phyloP scores from a whole-genome alignment of 805 yeast species.

The Saccharomycopsis fermentans region DNA sequence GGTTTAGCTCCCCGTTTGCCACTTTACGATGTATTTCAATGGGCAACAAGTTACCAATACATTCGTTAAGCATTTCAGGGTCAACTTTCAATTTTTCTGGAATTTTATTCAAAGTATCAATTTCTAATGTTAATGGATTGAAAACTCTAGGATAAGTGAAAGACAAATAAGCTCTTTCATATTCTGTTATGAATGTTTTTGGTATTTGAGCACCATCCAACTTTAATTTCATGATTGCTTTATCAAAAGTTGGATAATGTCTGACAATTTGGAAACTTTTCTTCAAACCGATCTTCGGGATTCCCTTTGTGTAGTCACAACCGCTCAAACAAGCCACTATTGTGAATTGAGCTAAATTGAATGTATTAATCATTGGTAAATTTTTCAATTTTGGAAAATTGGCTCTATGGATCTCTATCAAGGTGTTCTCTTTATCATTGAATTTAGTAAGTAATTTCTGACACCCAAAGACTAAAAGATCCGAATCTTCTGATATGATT shows the following conservation, averaged over 20 bases:
- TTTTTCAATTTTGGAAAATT: conserved; percentile 40
- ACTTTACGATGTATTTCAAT: conserved; percentile 42
- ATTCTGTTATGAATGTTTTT: conserved; percentile 46
- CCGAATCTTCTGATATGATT: conserved; percentile 90
- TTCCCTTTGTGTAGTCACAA: conserved; percentile 89
- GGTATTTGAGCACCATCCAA: conserved; percentile 56
- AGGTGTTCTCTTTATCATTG: conserved; percentile 50
- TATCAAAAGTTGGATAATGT: conserved; percentile 40
- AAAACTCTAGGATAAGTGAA: conserved; percentile 82
- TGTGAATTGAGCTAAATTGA: conserved; percentile 50
- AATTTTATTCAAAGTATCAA: conserved; percentile 52
- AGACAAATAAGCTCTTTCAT: conserved; percentile 59
- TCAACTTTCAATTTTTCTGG: conserved; percentile 30
- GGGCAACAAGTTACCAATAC: conserved; percentile 26
- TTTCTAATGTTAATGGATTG: conserved; percentile 41
- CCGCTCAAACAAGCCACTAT: conserved; percentile 86
- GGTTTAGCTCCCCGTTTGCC: conserved; percentile 60
- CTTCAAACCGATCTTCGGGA: conserved; percentile 69
- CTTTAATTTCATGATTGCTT: conserved; percentile 44
- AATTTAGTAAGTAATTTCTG: conserved; percentile 65
- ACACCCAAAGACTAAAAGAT: conserved; percentile 83
- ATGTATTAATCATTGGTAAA: conserved; percentile 39
- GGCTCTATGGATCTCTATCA: conserved; percentile 56
- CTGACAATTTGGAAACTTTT: conserved; percentile 59
- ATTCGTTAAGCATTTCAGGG: conserved; percentile 22